Evolutionary conservation across 2,329 filamentous ascomycete genomes (phyloP).

Genomic region (Fusarium redolens): DNA sequence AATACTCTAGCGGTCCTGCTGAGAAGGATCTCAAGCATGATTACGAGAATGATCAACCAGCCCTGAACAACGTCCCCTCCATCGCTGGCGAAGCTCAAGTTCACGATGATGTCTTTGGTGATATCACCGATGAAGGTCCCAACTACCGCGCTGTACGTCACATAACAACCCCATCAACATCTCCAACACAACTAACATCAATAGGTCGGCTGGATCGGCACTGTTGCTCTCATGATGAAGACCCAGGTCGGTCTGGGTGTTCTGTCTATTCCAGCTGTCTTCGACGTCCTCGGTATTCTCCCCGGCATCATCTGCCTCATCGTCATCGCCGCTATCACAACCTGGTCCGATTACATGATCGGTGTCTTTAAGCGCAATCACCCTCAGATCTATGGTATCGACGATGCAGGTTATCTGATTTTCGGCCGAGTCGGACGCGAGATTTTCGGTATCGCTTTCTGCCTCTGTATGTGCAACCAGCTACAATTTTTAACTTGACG

Average conservation of each 20-base stretch:
- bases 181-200: not conserved
- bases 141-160: slow-evolving; percentile 48
- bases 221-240: slow-evolving; percentile 60
- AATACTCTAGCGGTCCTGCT: slow-evolving; percentile 17
- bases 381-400: slow-evolving; percentile 63
- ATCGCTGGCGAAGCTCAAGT: not conserved
- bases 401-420: slow-evolving; percentile 61
- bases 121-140: slow-evolving; percentile 46
- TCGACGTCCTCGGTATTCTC: slow-evolving; percentile 59
- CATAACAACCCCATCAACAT: not conserved
- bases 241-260: slow-evolving; percentile 59
- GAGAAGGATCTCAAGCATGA: slow-evolving; percentile 34
- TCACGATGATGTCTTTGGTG: slow-evolving; percentile 48
- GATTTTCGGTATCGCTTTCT: slow-evolving; percentile 52
- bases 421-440: slow-evolving; percentile 60
- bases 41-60: slow-evolving; percentile 9
- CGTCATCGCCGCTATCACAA: slow-evolving; percentile 56
- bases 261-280: slow-evolving; percentile 59
- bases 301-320: slow-evolving; percentile 59
- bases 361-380: slow-evolving; percentile 64
- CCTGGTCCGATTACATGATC: slow-evolving; percentile 61
- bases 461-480: slow-evolving; percentile 47
- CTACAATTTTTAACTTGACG: too few species aligned
- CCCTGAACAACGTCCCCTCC: slow-evolving; percentile 8
- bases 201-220: slow-evolving; percentile 58